A percentile compares a stretch with the other conserved stretches of the same genome.
Conservation (phyloP, 1,284 basidiomycete species). For the Naganishia cerealis region DNA sequence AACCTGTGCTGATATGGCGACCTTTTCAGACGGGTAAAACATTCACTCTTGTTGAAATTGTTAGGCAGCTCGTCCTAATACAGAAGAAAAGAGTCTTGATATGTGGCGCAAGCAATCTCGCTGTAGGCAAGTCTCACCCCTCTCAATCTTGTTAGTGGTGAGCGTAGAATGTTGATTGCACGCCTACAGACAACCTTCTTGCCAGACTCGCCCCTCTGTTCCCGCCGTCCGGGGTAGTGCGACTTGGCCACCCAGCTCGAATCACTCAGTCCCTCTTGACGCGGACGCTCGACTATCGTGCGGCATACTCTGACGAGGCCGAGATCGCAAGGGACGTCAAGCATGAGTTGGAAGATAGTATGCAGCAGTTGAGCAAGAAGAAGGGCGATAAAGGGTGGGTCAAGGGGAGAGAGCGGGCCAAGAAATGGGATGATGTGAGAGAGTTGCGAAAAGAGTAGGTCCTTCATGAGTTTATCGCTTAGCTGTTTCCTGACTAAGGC, state of each 20-base stretch:
- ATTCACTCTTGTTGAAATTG: constrained; percentile 84
- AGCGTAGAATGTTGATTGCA: background rate
- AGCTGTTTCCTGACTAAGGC: constrained; percentile 3
- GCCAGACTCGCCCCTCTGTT: constrained; percentile 63
- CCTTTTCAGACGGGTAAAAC: constrained; percentile 73
- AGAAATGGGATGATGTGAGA: constrained; percentile 87
- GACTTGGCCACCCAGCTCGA: constrained; percentile 89
- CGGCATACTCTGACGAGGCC: constrained; percentile 73
- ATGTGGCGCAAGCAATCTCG: constrained; percentile 86
- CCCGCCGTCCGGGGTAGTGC: constrained; percentile 60
- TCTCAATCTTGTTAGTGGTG: background rate
- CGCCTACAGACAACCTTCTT: constrained; percentile 72
- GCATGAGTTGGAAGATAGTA: constrained; percentile 69
- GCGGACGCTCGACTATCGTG: constrained; percentile 84
- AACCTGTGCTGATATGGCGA: constrained; percentile 7
- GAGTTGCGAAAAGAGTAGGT: constrained; percentile 83
- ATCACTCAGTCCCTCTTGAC: constrained; percentile 76
- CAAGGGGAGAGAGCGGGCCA: constrained; percentile 69
- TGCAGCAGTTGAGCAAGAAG: constrained; percentile 70
- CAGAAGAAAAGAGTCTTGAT: constrained; percentile 65
- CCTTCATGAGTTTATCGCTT: background rate
- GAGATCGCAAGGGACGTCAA: constrained; percentile 81
- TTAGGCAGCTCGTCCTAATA: constrained; percentile 64
- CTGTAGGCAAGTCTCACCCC: constrained; percentile 60
- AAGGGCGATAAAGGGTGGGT: constrained; percentile 68